A percentile compares a stretch with the other conserved stretches of the same genome.
Evolutionary conservation across 202 grass and related monocot genomes (phyloP).

Genomic region (Elaeis oleifera): DNA sequence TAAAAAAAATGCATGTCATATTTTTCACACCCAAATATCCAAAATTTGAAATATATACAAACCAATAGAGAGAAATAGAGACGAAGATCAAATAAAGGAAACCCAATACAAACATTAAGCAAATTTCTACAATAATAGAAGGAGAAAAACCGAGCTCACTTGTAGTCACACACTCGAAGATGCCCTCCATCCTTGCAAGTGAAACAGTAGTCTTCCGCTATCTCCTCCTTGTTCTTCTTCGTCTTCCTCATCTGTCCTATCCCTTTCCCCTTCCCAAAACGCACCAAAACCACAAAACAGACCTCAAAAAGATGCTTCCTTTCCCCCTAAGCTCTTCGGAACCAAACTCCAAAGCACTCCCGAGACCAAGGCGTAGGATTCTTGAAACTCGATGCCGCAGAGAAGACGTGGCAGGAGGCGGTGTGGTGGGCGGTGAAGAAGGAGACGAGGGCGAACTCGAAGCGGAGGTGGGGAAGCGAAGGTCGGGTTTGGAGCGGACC

Average conservation of each 20-base stretch:
- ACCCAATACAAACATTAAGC: too few relatives aligned
- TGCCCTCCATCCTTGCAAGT: constrained; percentile 62
- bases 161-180: constrained; percentile 50
- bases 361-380: constrained; percentile 49
- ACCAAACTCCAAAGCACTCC: too few relatives aligned
- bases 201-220: constrained; percentile 56
- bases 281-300: neutral
- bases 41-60: too few relatives aligned
- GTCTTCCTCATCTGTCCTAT: constrained; percentile 10
- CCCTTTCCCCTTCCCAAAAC: neutral
- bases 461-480: constrained; percentile 50
- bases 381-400: constrained; percentile 80
- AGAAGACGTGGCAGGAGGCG: constrained; percentile 51
- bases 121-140: neutral
- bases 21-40: too few relatives aligned
- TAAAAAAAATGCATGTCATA: too few relatives aligned
- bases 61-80: too few relatives aligned
- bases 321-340: too few relatives aligned
- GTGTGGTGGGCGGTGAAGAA: constrained; percentile 58
- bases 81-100: too few relatives aligned
- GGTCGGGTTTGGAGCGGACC: constrained; percentile 79
- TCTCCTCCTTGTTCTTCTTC: constrained; percentile 23
- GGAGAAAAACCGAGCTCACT: constrained; percentile 24
- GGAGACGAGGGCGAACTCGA: constrained; percentile 76
- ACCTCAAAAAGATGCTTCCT: too few relatives aligned